These are phyloP conservation scores for Cyberlindnera mississippiensis DNA, from an alignment of 805 yeast genomes.

Conservation along the genomic window DNA sequence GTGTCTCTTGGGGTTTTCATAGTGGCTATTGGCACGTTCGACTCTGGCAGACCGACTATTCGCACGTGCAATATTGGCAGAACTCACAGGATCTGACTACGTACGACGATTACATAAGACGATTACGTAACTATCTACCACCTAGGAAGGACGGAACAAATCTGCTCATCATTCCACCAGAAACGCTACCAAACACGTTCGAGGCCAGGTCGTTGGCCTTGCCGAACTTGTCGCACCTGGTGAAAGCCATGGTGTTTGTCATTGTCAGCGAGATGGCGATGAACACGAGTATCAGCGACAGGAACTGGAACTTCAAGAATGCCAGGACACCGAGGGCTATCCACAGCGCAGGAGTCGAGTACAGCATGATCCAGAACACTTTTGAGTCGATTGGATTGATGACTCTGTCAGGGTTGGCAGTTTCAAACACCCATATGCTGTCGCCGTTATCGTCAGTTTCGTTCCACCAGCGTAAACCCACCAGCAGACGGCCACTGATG, in stretches of 20 bases:
- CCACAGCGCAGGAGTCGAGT: constrained; percentile 78
- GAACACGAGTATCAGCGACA: constrained; percentile 56
- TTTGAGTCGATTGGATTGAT: constrained; percentile 91
- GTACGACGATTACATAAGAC: too few species aligned
- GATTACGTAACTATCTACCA: too few species aligned
- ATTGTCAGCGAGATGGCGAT: constrained; percentile 70
- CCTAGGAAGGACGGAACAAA: constrained; percentile 36
- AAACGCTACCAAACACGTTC: constrained; percentile 50
- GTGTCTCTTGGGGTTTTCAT: too few species aligned
- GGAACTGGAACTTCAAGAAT: constrained; percentile 68
- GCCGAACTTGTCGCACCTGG: constrained; percentile 89
- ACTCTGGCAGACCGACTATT: neutral
- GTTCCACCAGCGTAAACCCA: constrained; percentile 97
- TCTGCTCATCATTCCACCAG: constrained; percentile 43
- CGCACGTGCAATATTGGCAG: too few species aligned
- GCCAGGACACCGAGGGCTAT: constrained; percentile 70
- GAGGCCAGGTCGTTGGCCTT: constrained; percentile 69
- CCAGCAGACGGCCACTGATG: constrained; percentile 82
- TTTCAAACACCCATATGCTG: constrained; percentile 76
- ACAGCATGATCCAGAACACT: constrained; percentile 79
- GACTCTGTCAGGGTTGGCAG: constrained; percentile 65
- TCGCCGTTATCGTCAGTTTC: constrained; percentile 57
- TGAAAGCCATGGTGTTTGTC: constrained; percentile 86
- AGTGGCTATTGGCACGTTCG: neutral
- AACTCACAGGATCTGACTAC: too few species aligned